Evolutionary conservation across 306 rosid species (phyloP), one percentile per base, ranked within the genome.

Genomic region (Senna siamea): DNA sequence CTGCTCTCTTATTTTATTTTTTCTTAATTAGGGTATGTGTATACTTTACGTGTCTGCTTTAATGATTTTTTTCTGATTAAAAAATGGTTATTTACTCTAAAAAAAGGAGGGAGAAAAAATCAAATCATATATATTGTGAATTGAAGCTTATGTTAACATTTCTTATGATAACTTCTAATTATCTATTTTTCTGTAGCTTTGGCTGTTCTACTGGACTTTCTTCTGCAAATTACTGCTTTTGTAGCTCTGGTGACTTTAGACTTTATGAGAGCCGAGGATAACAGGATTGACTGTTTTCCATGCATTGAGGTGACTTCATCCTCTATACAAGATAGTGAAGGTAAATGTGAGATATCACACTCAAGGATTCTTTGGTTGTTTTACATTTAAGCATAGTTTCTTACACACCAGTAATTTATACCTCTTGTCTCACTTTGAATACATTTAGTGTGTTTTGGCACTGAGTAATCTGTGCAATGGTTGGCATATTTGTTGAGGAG

Each of bases 171-270:
- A 81, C 46, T 54, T 13, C 38, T 67, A 52, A 32, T 38, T 44
- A 28, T 54, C 34, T 17, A 41, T 50, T 70, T 79, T 74, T 71
- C 46, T 80, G 74, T 59, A 93, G 98, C 97, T 77, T 87, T 93
- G 92, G 98, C 98, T 41, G 96, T 93, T 84, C 90, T 93, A 15
- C 86, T 93, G 83, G 97, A 93, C 82, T 93, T 93, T 74, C 84
- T 93, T 77, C 92, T 93, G 80, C 98, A 93, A 84, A 79, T 93
- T 71, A 89, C 98, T 41, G 97, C 97, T 23, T 93, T 93, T 73
- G 96, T 93, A 19, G 94, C 96, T 10, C 75, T 93, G 87, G 83
- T 93, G 63, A 83, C 90, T 64, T 85, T 91, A 30, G 98, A 93
- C 86, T 85, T 82, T 84, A 75, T 47, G 76, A 91, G 98, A 84